A percentile compares a stretch with the other conserved stretches of the same genome.
Conservation (phyloP, 495 filamentous ascomycete species). For the Glarea lozoyensis region DNA sequence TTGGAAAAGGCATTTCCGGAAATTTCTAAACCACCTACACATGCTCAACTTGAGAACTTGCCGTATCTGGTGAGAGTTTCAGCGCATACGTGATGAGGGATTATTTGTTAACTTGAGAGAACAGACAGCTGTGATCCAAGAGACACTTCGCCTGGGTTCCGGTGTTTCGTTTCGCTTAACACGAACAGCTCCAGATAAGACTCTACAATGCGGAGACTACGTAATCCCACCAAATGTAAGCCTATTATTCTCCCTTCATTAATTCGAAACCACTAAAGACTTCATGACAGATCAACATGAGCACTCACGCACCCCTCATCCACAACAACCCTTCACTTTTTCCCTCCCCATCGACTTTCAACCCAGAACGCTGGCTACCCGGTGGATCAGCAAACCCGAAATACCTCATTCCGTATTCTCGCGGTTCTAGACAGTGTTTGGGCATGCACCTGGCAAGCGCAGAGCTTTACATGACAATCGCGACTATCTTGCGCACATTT, state of each 20-base stretch:
- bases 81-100: neutral
- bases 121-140: conserved; percentile 2
- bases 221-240: conserved; percentile 9
- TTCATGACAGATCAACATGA: conserved; percentile 4
- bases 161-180: conserved; percentile 7
- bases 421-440: conserved; percentile 33
- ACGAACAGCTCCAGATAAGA: conserved; percentile 4
- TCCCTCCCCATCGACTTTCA: conserved; percentile 32
- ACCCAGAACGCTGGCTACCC: conserved; percentile 38
- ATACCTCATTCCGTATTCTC: conserved; percentile 36
- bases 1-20: conserved; percentile 18
- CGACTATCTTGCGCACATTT: conserved; percentile 12
- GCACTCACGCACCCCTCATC: conserved; percentile 3
- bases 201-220: conserved; percentile 4
- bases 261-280: neutral
- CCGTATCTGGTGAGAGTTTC: conserved; percentile 16
- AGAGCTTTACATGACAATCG: conserved; percentile 22
- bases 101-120: neutral
- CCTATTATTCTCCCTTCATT: neutral
- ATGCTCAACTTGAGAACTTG: conserved; percentile 19
- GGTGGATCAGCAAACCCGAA: conserved; percentile 1
- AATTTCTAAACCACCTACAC: conserved; percentile 6
- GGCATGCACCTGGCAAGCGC: conserved; percentile 4
- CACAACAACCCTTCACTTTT: conserved; percentile 22
- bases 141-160: conserved; percentile 3